phyloP scores from a whole-genome alignment of 345 rosid genomes.

The Salix suchowensis region DNA sequence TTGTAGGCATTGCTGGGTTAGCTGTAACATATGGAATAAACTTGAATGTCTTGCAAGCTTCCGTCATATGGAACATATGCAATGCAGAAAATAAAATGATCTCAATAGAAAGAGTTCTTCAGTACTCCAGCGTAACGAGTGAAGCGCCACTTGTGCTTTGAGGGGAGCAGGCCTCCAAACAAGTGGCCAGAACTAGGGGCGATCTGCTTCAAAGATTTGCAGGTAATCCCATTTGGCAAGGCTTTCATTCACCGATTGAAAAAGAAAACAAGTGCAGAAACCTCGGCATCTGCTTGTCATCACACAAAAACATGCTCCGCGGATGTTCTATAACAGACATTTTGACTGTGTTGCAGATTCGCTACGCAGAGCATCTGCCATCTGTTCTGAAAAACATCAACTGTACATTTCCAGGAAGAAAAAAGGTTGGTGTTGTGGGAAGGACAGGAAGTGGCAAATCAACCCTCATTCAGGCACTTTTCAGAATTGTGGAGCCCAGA shows the following conservation, averaged over 20 bases:
- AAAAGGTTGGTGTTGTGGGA: constrained; percentile 88
- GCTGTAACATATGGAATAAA: constrained; percentile 89
- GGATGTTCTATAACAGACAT: not conserved
- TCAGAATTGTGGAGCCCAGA: constrained; percentile 81
- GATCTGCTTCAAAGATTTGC: constrained; percentile 65
- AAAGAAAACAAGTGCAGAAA: not conserved
- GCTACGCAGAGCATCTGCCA: constrained; percentile 90
- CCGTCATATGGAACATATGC: constrained; percentile 83
- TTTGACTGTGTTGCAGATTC: constrained; percentile 45
- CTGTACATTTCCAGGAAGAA: constrained; percentile 79
- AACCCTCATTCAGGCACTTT: constrained; percentile 80
- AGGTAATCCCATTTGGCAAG: constrained; percentile 37
- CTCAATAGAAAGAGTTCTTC: constrained; percentile 84
- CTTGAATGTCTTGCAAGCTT: constrained; percentile 79
- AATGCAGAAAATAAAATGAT: constrained; percentile 92
- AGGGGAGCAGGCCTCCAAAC: constrained; percentile 53
- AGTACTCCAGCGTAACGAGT: constrained; percentile 65
- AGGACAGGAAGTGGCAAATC: constrained; percentile 98
- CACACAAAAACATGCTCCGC: no score
- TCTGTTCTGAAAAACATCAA: constrained; percentile 66
- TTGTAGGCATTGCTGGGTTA: constrained; percentile 84
- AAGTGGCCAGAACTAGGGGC: constrained; percentile 86
- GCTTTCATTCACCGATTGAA: not conserved
- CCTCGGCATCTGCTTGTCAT: not conserved
- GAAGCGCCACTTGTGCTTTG: constrained; percentile 70